Base-by-base conservation (phyloP, 768 basidiomycete species). In the Collybia sp. region DNA sequence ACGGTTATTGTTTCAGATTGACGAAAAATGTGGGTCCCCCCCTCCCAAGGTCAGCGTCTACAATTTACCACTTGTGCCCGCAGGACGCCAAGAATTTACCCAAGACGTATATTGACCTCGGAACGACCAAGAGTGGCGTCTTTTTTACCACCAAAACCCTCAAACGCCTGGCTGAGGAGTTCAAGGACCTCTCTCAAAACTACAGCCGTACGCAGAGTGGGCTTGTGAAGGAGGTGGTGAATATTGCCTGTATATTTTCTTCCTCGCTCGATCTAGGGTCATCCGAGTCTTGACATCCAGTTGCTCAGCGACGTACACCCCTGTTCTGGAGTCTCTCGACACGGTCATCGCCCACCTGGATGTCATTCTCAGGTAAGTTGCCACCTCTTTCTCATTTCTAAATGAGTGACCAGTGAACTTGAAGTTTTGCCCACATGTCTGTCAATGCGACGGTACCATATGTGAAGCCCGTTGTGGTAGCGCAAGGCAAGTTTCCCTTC, bases 381-480 rank as follows among this genome's bases (percentile, higher is more conserved):
- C n/a, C n/a, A n/a, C n/a, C n/a, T 25, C 25, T 15, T 16, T 1
- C 16, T 43, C 15, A 20, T 38, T 17, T 8, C 30, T 12, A 25
- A 10, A 42, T 33, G 6, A 41, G 18, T 35, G 6, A 15, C 20
- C 39, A 6, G 40, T 37, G 37, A 17, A 17, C 17, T 45, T 30
- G n/a, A 12, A 96, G 94, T 64, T 88, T 98, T 58, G 92, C 96
- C 0, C 89, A 93, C 55, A 90, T 96, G 10, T 85, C 95, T 0
- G 76, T 85, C 17, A 88, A 87, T 52, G 91, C 94, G 0, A 88
- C 90, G 0, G 85, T 85, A 43, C 75, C 88, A 2, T 98, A 96
- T 58, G 78, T 95, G 43, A 95, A 92, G 61, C 96, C 95, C 0
- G 79, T 69, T 6, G 71, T 97, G 1, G 60, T 77, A 2, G 82